phyloP scores from a whole-genome alignment of 257 asterid genomes.

The Salvia hispanica region DNA sequence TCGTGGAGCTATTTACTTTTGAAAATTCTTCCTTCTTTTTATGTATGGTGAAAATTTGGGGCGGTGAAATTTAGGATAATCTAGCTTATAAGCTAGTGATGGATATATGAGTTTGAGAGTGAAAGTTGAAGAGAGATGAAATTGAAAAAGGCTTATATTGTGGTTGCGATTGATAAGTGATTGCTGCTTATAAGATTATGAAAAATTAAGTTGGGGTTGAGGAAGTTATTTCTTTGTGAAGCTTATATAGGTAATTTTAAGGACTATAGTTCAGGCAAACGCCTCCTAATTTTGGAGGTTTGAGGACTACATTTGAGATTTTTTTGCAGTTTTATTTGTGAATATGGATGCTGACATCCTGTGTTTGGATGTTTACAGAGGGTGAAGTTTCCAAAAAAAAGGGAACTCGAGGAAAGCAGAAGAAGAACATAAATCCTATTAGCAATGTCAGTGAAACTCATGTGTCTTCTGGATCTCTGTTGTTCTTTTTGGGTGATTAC shows the following conservation, averaged over 20 bases:
- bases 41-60: too few species aligned
- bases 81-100: too few species aligned
- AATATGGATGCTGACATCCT: slow-evolving; percentile 27
- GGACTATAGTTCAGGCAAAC: too few species aligned
- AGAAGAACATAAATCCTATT: slow-evolving; percentile 34
- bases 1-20: neutral
- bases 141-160: too few species aligned
- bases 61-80: too few species aligned
- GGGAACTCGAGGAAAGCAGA: slow-evolving; percentile 59
- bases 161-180: too few species aligned
- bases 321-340: slow-evolving; percentile 13
- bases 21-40: neutral
- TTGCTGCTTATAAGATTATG: too few species aligned
- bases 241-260: too few species aligned
- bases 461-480: slow-evolving; percentile 15
- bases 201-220: too few species aligned
- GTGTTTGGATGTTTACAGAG: slow-evolving; percentile 50
- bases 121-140: too few species aligned
- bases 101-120: too few species aligned
- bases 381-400: slow-evolving; percentile 52
- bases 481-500: slow-evolving; percentile 14
- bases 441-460: slow-evolving; percentile 56
- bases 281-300: neutral
- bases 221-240: too few species aligned
- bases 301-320: neutral